These are phyloP conservation scores for Fusarium pseudoanthophilum DNA, from an alignment of 2,329 filamentous ascomycete genomes.

Conservation along the genomic window DNA sequence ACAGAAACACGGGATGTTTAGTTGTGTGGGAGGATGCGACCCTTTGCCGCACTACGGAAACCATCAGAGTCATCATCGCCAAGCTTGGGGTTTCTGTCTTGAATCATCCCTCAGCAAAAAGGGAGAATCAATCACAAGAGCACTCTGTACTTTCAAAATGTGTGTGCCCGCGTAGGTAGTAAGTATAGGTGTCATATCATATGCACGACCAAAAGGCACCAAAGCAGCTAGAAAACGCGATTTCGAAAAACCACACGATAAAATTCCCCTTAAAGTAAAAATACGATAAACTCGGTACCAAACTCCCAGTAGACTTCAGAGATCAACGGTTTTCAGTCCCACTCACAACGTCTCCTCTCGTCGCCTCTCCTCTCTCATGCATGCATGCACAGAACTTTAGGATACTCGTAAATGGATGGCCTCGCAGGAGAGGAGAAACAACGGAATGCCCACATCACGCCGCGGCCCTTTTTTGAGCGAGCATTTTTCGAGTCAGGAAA, in stretches of 20 bases:
- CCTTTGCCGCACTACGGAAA: conserved; percentile 21
- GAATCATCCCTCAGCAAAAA: conserved; percentile 15
- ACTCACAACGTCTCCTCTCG: conserved; percentile 3
- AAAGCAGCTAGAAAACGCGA: conserved; percentile 16
- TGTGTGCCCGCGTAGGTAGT: background rate
- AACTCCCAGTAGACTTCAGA: conserved; percentile 4
- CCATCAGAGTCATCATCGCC: conserved; percentile 1
- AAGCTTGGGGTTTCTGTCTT: background rate
- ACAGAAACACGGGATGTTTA: conserved; percentile 2
- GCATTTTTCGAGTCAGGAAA: background rate
- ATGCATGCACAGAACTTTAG: conserved; percentile 16
- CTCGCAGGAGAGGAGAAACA: background rate
- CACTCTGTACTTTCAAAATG: background rate
- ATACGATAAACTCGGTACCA: conserved; percentile 5
- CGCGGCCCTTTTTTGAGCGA: background rate
- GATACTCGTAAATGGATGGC: background rate
- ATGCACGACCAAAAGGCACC: conserved; percentile 4
- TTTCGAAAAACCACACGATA: background rate
- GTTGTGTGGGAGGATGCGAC: conserved; percentile 23
- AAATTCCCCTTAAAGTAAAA: conserved; percentile 1
- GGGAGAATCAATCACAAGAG: conserved; percentile 4
- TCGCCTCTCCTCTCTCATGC: conserved; percentile 11
- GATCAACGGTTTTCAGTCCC: conserved; percentile 19
- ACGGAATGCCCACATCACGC: conserved; percentile 8
- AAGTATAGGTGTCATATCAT: conserved; percentile 9